Conservation (phyloP, 169 alveolate genomes). For the Cryptosporidium ryanae region DNA sequence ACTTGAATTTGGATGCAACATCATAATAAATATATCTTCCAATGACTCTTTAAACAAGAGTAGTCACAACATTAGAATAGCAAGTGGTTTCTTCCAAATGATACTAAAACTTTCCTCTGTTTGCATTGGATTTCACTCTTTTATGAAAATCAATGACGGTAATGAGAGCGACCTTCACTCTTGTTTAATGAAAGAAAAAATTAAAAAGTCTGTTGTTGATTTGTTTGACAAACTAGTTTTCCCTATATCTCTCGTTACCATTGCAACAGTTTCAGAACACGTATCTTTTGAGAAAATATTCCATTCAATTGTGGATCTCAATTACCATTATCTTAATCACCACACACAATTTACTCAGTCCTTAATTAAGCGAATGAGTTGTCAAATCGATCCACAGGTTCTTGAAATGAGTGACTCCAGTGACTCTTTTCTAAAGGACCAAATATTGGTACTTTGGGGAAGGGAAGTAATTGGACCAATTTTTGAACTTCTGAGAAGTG, state of each 20-base stretch:
- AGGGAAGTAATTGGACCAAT: constrained; percentile 67
- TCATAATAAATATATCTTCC: constrained; percentile 33
- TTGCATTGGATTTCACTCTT: constrained; percentile 42
- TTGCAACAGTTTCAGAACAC: constrained; percentile 49
- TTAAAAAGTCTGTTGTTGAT: neutral
- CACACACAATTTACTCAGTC: constrained; percentile 70
- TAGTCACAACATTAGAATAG: neutral
- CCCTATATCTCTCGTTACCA: constrained; percentile 41
- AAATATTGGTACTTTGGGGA: constrained; percentile 62
- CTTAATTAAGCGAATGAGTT: constrained; percentile 5
- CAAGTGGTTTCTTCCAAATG: constrained; percentile 21
- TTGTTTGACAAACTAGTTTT: constrained; percentile 17
- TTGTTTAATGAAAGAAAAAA: neutral
- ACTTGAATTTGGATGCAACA: constrained; percentile 49
- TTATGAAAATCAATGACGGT: neutral
- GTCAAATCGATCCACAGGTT: constrained; percentile 27
- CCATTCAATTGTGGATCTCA: constrained; percentile 7
- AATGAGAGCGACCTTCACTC: neutral
- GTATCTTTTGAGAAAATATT: constrained; percentile 49
- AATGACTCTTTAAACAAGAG: neutral
- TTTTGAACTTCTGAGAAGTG: constrained; percentile 32
- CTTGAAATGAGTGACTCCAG: constrained; percentile 10
- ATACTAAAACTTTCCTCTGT: constrained; percentile 38
- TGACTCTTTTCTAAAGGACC: constrained; percentile 42
- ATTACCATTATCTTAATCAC: constrained; percentile 38